Evolutionary conservation across 441 rosid genomes (phyloP).

Genomic region (Syzygium malaccense): DNA sequence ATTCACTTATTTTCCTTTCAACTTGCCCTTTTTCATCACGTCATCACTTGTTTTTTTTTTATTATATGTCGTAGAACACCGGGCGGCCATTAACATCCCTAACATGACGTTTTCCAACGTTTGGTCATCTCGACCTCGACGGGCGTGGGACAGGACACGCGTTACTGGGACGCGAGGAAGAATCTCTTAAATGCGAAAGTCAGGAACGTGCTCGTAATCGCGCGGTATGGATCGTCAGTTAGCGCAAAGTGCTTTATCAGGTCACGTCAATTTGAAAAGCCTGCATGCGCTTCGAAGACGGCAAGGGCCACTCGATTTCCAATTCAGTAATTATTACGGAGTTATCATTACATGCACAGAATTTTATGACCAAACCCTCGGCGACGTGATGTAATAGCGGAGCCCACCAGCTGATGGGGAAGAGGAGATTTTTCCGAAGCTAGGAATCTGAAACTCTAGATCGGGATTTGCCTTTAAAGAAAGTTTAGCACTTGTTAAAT

Average conservation of each 20-base stretch:
- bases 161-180: neutral
- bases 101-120: neutral
- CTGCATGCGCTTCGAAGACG: neutral
- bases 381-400: neutral
- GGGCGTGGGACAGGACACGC: neutral
- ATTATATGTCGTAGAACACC: neutral
- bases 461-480: neutral
- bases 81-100: neutral
- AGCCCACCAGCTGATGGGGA: neutral
- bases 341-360: neutral
- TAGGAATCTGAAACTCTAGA: neutral
- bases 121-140: neutral
- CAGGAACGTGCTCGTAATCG: neutral
- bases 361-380: neutral
- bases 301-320: neutral
- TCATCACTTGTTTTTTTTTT: neutral
- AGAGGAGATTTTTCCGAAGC: neutral
- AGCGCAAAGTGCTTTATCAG: neutral
- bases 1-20: neutral
- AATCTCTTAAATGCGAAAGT: neutral
- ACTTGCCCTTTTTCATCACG: neutral
- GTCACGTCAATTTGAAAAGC: neutral
- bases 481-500: neutral
- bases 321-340: neutral
- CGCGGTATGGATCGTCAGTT: neutral